Percentiles rank a stretch among this genome's conserved stretches.
Conservation (phyloP, 2,329 filamentous ascomycete species). For the Aspergillus alliaceus region DNA sequence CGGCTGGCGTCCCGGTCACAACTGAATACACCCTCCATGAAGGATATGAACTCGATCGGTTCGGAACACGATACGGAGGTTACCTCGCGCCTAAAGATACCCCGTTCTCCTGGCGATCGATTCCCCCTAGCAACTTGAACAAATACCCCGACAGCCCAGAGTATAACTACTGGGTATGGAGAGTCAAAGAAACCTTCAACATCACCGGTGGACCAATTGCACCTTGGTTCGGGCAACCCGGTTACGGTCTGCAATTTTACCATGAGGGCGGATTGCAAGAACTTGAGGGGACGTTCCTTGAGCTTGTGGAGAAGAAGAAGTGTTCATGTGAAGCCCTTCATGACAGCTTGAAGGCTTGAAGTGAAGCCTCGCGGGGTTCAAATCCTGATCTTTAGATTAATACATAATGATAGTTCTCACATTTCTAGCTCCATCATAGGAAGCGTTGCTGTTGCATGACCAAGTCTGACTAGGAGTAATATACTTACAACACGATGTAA, state of each 20-base stretch:
- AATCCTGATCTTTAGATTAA: too few relatives aligned
- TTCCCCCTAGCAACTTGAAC: constrained; percentile 50
- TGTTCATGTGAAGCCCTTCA: neutral
- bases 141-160: constrained; percentile 41
- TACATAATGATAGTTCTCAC: too few relatives aligned
- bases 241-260: constrained; percentile 17
- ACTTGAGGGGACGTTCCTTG: neutral
- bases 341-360: neutral
- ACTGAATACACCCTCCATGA: constrained; percentile 42
- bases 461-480: too few relatives aligned
- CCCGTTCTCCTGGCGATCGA: constrained; percentile 49
- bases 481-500: too few relatives aligned
- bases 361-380: too few relatives aligned
- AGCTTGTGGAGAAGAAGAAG: neutral
- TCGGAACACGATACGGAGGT: constrained; percentile 47
- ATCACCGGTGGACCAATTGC: constrained; percentile 49
- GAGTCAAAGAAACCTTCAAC: constrained; percentile 41
- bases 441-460: too few relatives aligned
- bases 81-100: constrained; percentile 47
- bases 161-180: constrained; percentile 53
- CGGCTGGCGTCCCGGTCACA: constrained; percentile 37
- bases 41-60: constrained; percentile 50
- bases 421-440: too few relatives aligned
- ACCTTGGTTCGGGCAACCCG: constrained; percentile 54
- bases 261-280: neutral